Evolutionary conservation across 2,329 filamentous ascomycete genomes (phyloP).

Genomic region (Botryotinia convoluta): DNA sequence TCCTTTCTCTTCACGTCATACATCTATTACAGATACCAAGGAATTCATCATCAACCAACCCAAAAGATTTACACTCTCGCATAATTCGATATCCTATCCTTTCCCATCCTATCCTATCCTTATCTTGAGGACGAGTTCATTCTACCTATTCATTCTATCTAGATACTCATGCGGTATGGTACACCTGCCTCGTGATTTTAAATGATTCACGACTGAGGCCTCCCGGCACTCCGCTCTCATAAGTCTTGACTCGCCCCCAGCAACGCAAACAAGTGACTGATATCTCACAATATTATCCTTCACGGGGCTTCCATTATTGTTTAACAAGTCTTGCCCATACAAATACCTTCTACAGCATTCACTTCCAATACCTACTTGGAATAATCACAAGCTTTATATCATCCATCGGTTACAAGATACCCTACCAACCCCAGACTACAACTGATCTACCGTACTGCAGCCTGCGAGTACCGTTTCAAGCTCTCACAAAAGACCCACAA

Average conservation of each 20-base stretch:
- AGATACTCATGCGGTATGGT: background rate
- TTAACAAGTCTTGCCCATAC: background rate
- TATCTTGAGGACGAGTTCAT: constrained; percentile 2
- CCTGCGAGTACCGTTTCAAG: background rate
- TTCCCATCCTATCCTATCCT: background rate
- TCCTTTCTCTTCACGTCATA: background rate
- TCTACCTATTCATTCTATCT: background rate
- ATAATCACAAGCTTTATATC: constrained; percentile 11
- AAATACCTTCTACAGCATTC: too few relatives aligned
- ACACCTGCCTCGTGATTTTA: constrained; percentile 1
- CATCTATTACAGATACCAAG: background rate
- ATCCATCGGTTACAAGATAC: background rate
- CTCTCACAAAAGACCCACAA: constrained; percentile 6
- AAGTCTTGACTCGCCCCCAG: constrained; percentile 8
- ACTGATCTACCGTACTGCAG: constrained; percentile 3
- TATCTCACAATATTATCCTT: constrained; percentile 17
- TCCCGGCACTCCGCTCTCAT: background rate
- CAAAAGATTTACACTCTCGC: background rate
- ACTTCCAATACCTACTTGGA: background rate
- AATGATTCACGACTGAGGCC: background rate
- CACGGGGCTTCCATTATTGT: background rate
- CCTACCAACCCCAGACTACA: background rate
- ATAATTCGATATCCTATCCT: background rate
- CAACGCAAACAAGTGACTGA: constrained; percentile 14
- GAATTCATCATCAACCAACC: background rate